Evolutionary conservation across 2,329 filamentous ascomycete genomes (phyloP), one percentile per base, ranked within the genome.

Genomic region (Colletotrichum sp.): DNA sequence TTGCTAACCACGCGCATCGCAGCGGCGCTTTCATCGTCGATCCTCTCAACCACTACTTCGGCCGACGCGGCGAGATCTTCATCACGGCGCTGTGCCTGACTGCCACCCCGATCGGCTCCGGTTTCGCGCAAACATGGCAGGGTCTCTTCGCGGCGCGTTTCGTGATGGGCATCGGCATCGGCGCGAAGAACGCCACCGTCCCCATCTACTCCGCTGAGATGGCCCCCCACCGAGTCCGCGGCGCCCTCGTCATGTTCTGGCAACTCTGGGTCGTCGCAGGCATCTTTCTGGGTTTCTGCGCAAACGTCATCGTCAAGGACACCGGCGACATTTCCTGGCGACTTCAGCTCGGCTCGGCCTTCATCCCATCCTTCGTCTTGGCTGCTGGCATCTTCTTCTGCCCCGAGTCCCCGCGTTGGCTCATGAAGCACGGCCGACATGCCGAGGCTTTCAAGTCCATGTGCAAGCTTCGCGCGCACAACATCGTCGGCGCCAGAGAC

Each of bases 171-270:
- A 90, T 95, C 43, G 93, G 92, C 3, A 93, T 94, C 81, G 93
- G 93, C 10, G 87, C 91, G 16, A 94, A 94, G 81, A 90, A 90
- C 10, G 89, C 89, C 1, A 91, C 89, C 0, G 91, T 93, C 0
- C 94, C 94, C 0, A 92, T 96, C 34, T 96, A 95, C 79, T 92
- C 93, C 1, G 94, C 94, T 2, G 94, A 96, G 82, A 94, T 91
- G 64, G 89, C 92, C 0, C 94, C 94, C 0, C 92, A 93, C 4
- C 83, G 87, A 6, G 92, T 95, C 70, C 90, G 94, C 79, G 93
- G 94, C 78, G 94, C 93, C n/a, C 86, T 96, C 6, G 94, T 96
- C 77, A 96, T 96, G 94, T 67, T 89, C 85, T 84, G 84, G 81
- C 14, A 63, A 9, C 59, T 63, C 59, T 63, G 59, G 59, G 59